These are phyloP conservation scores for Aspergillus biplanus DNA, from an alignment of 495 filamentous ascomycete genomes.

Conservation along the genomic window DNA sequence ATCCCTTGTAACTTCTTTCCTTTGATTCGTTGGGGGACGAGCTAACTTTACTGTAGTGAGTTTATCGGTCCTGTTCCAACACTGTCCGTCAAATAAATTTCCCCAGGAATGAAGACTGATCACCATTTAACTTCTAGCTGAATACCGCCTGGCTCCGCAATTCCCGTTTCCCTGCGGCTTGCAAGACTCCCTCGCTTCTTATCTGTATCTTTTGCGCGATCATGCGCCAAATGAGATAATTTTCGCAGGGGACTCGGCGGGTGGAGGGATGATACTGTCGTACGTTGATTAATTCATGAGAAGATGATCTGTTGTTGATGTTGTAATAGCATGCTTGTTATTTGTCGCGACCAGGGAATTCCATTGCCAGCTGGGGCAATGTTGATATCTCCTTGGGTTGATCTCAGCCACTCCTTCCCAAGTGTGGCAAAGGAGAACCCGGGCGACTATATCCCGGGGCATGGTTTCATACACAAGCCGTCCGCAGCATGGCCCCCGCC, in stretches of 20 bases:
- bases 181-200: conserved; percentile 84
- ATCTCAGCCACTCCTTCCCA: conserved; percentile 92
- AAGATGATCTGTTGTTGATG: conserved; percentile 24
- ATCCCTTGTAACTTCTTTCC: not conserved
- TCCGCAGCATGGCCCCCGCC: conserved; percentile 90
- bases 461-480: conserved; percentile 85
- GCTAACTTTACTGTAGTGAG: conserved; percentile 43
- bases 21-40: not conserved
- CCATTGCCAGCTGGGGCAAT: conserved; percentile 88
- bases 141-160: conserved; percentile 88
- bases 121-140: conserved; percentile 43
- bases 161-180: conserved; percentile 94
- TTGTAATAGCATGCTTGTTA: conserved; percentile 65
- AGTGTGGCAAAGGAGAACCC: conserved; percentile 75
- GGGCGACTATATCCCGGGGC: conserved; percentile 82
- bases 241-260: conserved; percentile 86
- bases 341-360: conserved; percentile 76
- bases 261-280: conserved; percentile 81
- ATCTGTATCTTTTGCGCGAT: conserved; percentile 74
- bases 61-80: conserved; percentile 10
- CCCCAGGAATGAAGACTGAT: not conserved
- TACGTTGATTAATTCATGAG: conserved; percentile 26
- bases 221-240: conserved; percentile 80
- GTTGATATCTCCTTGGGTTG: conserved; percentile 90
- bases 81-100: not conserved